A percentile compares a stretch with the other conserved stretches of the same genome.
Evolutionary conservation across 192 early-diverging fungal genomes (phyloP).

Genomic region (Ambispora gerdemannii): DNA sequence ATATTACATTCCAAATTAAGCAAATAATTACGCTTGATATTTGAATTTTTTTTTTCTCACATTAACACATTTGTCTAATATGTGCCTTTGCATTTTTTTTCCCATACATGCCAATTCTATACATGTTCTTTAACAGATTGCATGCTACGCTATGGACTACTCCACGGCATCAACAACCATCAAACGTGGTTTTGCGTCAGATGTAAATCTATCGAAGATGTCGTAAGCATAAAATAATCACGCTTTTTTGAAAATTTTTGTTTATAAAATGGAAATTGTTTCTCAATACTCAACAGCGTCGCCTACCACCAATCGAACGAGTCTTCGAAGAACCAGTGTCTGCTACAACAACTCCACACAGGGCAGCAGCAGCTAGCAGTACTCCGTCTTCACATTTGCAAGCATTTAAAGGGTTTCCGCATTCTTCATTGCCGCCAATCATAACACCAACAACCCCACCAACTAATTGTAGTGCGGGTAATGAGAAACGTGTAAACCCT

Average conservation of each 20-base stretch:
- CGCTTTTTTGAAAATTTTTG: not conserved
- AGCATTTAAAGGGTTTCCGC: too few species aligned
- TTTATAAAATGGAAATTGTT: not conserved
- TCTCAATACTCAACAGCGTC: not conserved
- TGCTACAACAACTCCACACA: not conserved
- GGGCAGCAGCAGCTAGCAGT: too few species aligned
- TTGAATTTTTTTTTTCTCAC: too few species aligned
- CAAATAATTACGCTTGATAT: too few species aligned
- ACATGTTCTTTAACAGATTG: not conserved
- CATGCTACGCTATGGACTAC: not conserved
- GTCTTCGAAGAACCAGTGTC: not conserved
- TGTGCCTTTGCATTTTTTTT: too few species aligned
- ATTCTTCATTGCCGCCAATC: too few species aligned
- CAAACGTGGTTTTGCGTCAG: not conserved
- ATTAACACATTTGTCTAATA: too few species aligned
- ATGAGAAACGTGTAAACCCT: constrained; percentile 2
- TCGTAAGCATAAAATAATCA: not conserved
- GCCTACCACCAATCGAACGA: not conserved
- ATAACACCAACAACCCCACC: too few species aligned
- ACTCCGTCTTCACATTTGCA: too few species aligned
- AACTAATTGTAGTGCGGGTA: too few species aligned
- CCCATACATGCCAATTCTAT: too few species aligned
- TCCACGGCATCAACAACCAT: not conserved
- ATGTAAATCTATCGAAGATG: not conserved
- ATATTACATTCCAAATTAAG: too few species aligned